Evolutionary conservation across 2,329 filamentous ascomycete species (phyloP), one percentile per base, ranked within the genome.

Genomic region (Cordyceps pruinosa): DNA sequence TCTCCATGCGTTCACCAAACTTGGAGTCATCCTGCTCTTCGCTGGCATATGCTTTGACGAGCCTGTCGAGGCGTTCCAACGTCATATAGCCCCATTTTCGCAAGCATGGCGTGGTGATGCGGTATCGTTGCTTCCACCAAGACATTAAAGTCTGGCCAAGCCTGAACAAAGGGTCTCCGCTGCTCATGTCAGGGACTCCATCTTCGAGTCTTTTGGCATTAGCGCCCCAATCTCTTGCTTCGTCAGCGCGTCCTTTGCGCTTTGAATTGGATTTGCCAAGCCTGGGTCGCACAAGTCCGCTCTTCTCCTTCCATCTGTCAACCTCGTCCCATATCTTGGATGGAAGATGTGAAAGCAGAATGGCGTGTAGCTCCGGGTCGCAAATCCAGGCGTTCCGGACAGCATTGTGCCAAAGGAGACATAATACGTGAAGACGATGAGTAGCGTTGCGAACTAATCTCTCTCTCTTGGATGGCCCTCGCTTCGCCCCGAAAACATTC

Each of bases 71-170:
- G 25, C 84, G 80, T 63, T 87, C 79, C n/a, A 90, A 80, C 0
- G 88, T 79, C 75, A 93, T 88, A 68, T 97, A 97, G 0, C 94
- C 94, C 67, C 83, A 80, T 73, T 97, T 99, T n/a, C 92, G 82
- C 23, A 97, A 67, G 0, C 89, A 90, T 0, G 92, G 90, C 0
- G 86, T 81, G 1, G 85, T 90, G 44, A 94, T 78, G 1, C 77
- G 81, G 70, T 96, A 99, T 34, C 86, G 80, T 65, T 91, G 88
- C 68, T 86, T 91, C 94, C 94, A 99, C 78, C 90, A 97, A 1
- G 85, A 81, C 10, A 86, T 78, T n/a, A 99, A 73, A 4, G 84
- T 78, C 65, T 87, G 88, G 66, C 97, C 77, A 4, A 97, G 75
- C 23, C 86, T 79, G 54, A 93, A 81, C 5, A 96, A 72, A 0